Conservation (phyloP, 1,284 basidiomycete genomes). For the Cryptococcus amylolentus region DNA sequence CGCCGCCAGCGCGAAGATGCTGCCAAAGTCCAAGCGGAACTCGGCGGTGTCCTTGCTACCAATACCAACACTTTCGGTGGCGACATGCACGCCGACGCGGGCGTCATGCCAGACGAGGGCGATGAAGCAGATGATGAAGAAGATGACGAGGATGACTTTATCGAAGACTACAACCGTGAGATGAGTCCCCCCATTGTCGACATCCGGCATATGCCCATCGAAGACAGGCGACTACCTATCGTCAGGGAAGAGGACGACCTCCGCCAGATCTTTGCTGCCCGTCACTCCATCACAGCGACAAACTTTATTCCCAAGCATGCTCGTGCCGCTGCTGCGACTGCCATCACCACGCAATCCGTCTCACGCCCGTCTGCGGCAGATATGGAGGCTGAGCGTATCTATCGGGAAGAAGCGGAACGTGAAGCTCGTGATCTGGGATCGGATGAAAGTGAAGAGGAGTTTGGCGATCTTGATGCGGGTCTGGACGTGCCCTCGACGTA, state of each 20-base stretch:
- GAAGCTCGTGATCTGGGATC: constrained; percentile 36
- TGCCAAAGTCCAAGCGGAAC: constrained; percentile 81
- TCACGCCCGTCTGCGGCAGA: constrained; percentile 66
- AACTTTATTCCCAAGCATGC: constrained; percentile 65
- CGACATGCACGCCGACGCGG: constrained; percentile 50
- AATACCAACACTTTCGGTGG: constrained; percentile 48
- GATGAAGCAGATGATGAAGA: constrained; percentile 54
- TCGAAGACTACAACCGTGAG: constrained; percentile 70
- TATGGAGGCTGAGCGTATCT: constrained; percentile 76
- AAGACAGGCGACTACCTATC: constrained; percentile 75
- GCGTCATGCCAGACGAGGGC: constrained; percentile 50
- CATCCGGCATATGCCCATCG: constrained; percentile 63
- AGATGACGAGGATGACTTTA: constrained; percentile 46
- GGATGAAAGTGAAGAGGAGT: constrained; percentile 63
- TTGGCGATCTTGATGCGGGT: constrained; percentile 72
- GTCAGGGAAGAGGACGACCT: constrained; percentile 66
- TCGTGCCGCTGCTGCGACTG: constrained; percentile 28
- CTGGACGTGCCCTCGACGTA: constrained; percentile 58
- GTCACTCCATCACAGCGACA: constrained; percentile 71
- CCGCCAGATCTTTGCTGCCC: constrained; percentile 63
- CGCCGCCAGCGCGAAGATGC: constrained; percentile 95
- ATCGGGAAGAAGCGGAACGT: constrained; percentile 58
- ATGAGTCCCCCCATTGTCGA: constrained; percentile 78
- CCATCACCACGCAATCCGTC: constrained; percentile 42
- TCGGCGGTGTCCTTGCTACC: constrained; percentile 71